A percentile compares a stretch with the other conserved stretches of the same genome.
These are phyloP conservation scores for Diaporthe longicolla DNA, from an alignment of 2,329 filamentous ascomycete species.

Conservation along the genomic window DNA sequence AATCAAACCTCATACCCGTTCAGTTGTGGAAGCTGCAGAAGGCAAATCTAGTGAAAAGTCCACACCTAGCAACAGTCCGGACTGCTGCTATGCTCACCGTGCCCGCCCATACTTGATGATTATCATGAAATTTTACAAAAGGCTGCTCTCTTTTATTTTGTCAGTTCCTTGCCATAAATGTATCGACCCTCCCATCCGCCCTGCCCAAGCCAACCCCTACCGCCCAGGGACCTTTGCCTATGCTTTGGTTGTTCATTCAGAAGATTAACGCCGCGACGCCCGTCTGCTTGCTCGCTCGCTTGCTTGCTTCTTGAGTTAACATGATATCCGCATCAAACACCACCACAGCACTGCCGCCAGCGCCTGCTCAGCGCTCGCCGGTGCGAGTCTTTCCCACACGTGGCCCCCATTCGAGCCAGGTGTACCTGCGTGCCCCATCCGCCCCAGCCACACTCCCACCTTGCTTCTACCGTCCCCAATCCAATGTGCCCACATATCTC, in stretches of 20 bases:
- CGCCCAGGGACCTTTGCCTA: constrained; percentile 18
- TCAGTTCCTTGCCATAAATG: constrained; percentile 24
- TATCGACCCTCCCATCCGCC: constrained; percentile 13
- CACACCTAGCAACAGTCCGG: background rate
- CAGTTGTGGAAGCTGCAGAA: constrained; percentile 2
- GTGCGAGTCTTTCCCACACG: background rate
- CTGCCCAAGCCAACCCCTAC: background rate
- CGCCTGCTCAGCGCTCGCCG: background rate
- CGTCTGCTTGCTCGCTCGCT: constrained; percentile 34
- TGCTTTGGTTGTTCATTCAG: constrained; percentile 33
- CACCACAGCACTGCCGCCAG: background rate
- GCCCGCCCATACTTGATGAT: background rate
- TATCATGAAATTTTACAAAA: constrained; percentile 20
- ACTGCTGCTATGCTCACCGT: background rate
- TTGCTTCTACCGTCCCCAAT: background rate
- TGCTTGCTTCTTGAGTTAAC: constrained; percentile 27
- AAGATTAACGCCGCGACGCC: constrained; percentile 42
- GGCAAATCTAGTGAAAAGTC: background rate
- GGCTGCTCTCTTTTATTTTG: constrained; percentile 2
- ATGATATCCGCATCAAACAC: constrained; percentile 36
- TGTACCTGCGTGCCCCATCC: background rate
- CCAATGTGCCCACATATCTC: too few species aligned
- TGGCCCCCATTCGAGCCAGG: background rate
- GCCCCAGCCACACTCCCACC: too few species aligned
- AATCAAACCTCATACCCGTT: constrained; percentile 26